A percentile compares a stretch with the other conserved stretches of the same genome.
Conservation (phyloP, 2,329 filamentous ascomycete species). For the Fusarium pseudoanthophilum region DNA sequence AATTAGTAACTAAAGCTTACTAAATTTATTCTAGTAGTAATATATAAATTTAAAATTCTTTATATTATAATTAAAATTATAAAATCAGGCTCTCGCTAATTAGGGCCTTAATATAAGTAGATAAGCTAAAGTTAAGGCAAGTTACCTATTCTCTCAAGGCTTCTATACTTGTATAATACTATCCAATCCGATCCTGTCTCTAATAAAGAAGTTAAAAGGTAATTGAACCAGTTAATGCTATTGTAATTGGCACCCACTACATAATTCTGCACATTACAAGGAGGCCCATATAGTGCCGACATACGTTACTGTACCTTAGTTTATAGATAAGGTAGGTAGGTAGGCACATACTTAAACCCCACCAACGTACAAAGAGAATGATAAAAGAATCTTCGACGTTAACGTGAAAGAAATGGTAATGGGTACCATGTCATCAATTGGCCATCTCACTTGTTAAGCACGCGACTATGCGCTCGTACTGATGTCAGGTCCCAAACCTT, state of each 20-base stretch:
- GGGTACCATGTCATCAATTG: background rate
- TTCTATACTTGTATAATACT: background rate
- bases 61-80: too few relatives aligned
- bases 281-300: background rate
- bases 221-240: background rate
- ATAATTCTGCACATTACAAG: background rate
- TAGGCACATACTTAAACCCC: background rate
- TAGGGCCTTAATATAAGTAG: background rate
- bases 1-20: too few relatives aligned
- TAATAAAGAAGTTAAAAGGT: background rate
- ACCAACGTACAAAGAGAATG: background rate
- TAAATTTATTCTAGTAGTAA: too few relatives aligned
- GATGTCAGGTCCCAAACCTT: conserved; percentile 9
- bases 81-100: too few relatives aligned
- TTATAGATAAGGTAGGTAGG: background rate
- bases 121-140: background rate
- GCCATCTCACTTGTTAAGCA: conserved; percentile 14
- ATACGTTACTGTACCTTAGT: background rate
- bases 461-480: conserved; percentile 21
- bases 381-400: background rate
- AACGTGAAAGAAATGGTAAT: conserved; percentile 12
- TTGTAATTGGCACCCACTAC: background rate
- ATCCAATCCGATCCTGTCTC: background rate
- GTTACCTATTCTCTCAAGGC: background rate
- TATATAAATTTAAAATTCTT: too few relatives aligned